Conservation (phyloP, 257 asterid species). For the Ilex asprella region DNA sequence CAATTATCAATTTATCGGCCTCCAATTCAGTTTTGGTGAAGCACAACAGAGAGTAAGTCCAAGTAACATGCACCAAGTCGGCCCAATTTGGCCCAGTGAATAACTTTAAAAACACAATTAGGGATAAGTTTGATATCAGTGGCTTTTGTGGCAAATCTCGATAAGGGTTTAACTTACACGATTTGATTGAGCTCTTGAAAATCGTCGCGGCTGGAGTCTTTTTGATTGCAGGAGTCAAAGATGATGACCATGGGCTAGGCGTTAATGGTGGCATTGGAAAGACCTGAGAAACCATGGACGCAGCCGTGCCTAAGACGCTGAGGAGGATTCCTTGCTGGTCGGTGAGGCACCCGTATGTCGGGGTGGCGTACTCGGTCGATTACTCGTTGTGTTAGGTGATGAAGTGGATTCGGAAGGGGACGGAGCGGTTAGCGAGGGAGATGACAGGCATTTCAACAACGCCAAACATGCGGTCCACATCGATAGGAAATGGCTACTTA, state of each 20-base stretch:
- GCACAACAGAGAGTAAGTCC: conserved; percentile 76
- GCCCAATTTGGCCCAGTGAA: conserved; percentile 52
- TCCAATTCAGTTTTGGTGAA: conserved; percentile 55
- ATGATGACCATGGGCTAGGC: conserved; percentile 84
- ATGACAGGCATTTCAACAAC: conserved; percentile 90
- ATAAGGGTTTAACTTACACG: conserved; percentile 68
- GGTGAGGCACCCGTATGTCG: conserved; percentile 84
- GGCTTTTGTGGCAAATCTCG: conserved; percentile 68
- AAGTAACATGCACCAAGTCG: conserved; percentile 86
- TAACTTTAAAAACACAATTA: conserved; percentile 45
- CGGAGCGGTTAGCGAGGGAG: conserved; percentile 70
- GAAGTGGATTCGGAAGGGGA: conserved; percentile 68
- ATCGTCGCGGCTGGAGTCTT: conserved; percentile 61
- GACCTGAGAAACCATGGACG: conserved; percentile 83
- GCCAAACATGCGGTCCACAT: conserved; percentile 69
- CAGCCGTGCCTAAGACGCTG: conserved; percentile 96
- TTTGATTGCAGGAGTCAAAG: conserved; percentile 88
- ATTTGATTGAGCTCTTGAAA: conserved; percentile 86
- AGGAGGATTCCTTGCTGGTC: conserved; percentile 77
- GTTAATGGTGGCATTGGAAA: conserved; percentile 72
- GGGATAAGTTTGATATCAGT: conserved; percentile 55
- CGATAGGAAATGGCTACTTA: conserved; percentile 70
- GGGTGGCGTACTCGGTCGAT: conserved; percentile 93
- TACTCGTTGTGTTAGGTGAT: conserved; percentile 94
- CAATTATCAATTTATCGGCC: conserved; percentile 48